A percentile compares a stretch with the other conserved stretches of the same genome.
These are phyloP conservation scores for Pulveroboletus sp. DNA, from an alignment of 768 basidiomycete genomes.

Conservation along the genomic window DNA sequence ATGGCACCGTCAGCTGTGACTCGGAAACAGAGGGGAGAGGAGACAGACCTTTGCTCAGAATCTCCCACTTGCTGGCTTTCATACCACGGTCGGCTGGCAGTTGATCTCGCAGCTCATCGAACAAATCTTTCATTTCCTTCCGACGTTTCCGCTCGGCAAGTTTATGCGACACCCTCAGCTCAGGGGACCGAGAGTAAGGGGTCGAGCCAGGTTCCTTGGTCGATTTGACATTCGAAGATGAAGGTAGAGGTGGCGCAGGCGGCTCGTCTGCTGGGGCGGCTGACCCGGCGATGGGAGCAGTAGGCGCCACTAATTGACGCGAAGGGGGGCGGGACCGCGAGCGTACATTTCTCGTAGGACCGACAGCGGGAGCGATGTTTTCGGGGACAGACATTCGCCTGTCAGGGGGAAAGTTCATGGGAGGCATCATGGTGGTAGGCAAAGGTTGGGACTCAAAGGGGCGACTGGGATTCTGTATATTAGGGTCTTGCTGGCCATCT, in stretches of 20 bases:
- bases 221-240: conserved; percentile 33
- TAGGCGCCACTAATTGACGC: conserved; percentile 45
- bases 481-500: conserved; percentile 44
- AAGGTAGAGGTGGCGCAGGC: conserved; percentile 34
- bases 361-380: conserved; percentile 42
- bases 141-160: conserved; percentile 94
- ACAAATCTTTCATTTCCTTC: conserved; percentile 99
- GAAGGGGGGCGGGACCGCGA: conserved; percentile 72
- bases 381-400: conserved; percentile 77
- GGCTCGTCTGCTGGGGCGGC: conserved; percentile 41
- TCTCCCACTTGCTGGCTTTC: conserved; percentile 99
- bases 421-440: conserved; percentile 51
- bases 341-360: conserved; percentile 52
- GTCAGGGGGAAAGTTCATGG: conserved; percentile 56
- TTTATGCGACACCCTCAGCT: conserved; percentile 93
- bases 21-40: background rate
- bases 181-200: conserved; percentile 94
- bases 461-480: conserved; percentile 39
- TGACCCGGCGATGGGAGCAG: conserved; percentile 36
- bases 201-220: conserved; percentile 54
- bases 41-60: conserved; percentile 83
- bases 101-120: conserved; percentile 92
- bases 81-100: conserved; percentile 89
- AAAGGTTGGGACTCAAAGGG: conserved; percentile 47
- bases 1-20: conserved; percentile 3